Evolutionary conservation across 176 grass and related monocot species (phyloP).

Genomic region (Panicum miliaceum): DNA sequence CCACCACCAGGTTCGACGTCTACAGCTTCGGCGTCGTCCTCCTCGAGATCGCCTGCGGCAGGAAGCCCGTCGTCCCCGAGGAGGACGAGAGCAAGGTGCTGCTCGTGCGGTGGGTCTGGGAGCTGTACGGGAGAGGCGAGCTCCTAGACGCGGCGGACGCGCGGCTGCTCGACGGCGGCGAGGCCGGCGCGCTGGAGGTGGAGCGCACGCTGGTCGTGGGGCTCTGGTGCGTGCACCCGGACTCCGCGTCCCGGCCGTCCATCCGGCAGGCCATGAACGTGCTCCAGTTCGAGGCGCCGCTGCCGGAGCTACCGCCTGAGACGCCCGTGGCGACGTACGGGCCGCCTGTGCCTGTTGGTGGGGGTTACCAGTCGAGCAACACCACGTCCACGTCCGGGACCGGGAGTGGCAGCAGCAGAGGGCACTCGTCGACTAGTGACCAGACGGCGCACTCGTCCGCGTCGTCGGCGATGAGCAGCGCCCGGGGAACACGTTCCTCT

Average conservation of each 20-base stretch:
- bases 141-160: conserved; percentile 51
- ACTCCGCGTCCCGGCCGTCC: conserved; percentile 33
- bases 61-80: neutral
- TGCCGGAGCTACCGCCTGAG: conserved; percentile 49
- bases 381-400: neutral
- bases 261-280: conserved; percentile 44
- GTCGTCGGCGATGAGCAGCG: neutral
- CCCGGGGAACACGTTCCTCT: neutral
- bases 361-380: neutral
- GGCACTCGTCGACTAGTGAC: neutral
- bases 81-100: neutral
- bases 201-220: conserved; percentile 55
- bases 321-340: conserved; percentile 42
- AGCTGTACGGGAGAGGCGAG: conserved; percentile 22
- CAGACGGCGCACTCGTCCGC: neutral
- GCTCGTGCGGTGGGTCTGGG: conserved; percentile 54
- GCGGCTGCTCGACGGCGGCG: conserved; percentile 28
- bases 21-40: conserved; percentile 24
- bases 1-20: neutral
- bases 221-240: conserved; percentile 65
- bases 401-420: neutral
- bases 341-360: neutral
- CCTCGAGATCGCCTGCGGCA: conserved; percentile 18
- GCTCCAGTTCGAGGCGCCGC: conserved; percentile 37
- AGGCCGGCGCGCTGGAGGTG: conserved; percentile 31